phyloP scores from a whole-genome alignment of 1,139 yeast genomes.

The Trichomonascaceae sp. region DNA sequence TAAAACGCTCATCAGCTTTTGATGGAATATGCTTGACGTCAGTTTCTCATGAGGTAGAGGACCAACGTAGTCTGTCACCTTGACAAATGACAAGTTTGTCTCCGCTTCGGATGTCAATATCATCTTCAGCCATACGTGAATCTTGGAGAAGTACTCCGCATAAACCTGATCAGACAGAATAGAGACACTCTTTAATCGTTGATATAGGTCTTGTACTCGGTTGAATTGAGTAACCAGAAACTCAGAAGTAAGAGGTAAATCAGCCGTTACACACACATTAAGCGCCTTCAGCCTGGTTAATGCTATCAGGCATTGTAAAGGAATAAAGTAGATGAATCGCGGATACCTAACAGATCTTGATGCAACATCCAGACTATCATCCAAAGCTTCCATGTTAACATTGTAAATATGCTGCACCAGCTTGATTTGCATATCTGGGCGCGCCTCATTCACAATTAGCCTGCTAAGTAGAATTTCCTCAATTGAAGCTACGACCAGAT shows the following conservation, averaged over 20 bases:
- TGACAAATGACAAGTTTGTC: background rate
- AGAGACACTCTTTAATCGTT: background rate
- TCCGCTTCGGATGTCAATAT: background rate
- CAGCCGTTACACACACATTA: background rate
- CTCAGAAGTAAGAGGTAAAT: background rate
- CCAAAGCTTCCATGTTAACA: background rate
- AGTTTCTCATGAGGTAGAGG: background rate
- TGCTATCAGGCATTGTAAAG: conserved; percentile 47
- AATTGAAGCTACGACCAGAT: conserved; percentile 13
- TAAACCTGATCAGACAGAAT: conserved; percentile 3
- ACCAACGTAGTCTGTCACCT: background rate
- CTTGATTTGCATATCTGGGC: background rate
- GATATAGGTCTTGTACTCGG: background rate
- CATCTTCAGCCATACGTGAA: background rate
- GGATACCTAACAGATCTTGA: conserved; percentile 44
- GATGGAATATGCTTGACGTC: background rate
- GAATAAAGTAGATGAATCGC: conserved; percentile 49
- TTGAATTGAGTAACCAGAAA: background rate
- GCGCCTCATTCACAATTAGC: conserved; percentile 7
- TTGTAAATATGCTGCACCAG: conserved; percentile 3
- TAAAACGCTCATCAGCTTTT: background rate
- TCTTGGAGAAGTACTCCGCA: background rate
- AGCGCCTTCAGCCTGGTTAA: conserved; percentile 18
- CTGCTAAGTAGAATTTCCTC: conserved; percentile 8
- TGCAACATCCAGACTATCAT: conserved; percentile 24